Percentiles rank a stretch among this genome's conserved stretches.
phyloP scores from a whole-genome alignment of 116 monocot species.

The Zostera marina region DNA sequence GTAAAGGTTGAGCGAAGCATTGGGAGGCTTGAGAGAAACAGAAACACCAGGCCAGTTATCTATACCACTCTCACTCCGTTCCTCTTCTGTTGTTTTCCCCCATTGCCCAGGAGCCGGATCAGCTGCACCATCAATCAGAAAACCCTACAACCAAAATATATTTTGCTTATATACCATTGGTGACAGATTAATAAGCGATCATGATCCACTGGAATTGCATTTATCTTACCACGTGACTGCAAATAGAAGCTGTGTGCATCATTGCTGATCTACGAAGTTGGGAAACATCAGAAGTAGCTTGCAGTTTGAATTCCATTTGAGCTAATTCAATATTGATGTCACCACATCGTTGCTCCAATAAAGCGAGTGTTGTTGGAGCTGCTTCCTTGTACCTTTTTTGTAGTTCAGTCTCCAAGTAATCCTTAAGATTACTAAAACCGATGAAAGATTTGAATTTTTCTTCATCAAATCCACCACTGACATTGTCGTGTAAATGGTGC shows the following conservation, averaged over 20 bases:
- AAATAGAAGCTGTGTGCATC: conserved; percentile 76
- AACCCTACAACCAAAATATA: conserved; percentile 28
- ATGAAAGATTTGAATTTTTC: conserved; percentile 71
- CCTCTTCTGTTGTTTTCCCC: conserved; percentile 81
- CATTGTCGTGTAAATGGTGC: conserved; percentile 54
- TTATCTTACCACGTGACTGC: conserved; percentile 69
- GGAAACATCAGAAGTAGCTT: conserved; percentile 77
- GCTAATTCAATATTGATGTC: conserved; percentile 59
- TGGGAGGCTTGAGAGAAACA: conserved; percentile 48
- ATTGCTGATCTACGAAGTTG: conserved; percentile 79
- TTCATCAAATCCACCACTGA: conserved; percentile 90
- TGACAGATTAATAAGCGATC: background rate
- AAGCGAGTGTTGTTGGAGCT: conserved; percentile 86
- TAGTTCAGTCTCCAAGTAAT: conserved; percentile 77
- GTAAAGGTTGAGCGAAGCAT: conserved; percentile 63
- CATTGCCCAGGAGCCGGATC: conserved; percentile 94
- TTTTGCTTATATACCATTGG: background rate
- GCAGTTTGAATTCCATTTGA: conserved; percentile 61
- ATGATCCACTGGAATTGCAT: background rate
- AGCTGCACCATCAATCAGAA: conserved; percentile 83
- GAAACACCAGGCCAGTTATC: conserved; percentile 87
- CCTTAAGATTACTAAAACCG: conserved; percentile 68
- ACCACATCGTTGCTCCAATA: conserved; percentile 75
- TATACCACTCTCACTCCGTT: conserved; percentile 67
- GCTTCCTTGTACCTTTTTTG: conserved; percentile 93